Conservation (phyloP, 2,329 filamentous ascomycete genomes). For the Lachnellula subtilissima region DNA sequence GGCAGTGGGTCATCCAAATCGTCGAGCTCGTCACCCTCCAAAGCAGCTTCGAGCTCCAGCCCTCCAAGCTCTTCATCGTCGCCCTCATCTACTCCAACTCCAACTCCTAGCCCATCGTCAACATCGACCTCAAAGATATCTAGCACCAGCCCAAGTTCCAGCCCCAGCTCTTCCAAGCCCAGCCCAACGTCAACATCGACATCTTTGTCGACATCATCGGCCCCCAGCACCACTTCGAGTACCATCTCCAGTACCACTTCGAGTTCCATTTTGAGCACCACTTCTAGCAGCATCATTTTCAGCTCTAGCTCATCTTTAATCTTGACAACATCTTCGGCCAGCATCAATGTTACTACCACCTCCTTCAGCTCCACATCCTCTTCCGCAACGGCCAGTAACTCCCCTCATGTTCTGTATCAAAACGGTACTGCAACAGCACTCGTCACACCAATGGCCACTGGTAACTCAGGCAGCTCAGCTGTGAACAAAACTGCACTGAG, state of each 20-base stretch:
- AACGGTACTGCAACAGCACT: conserved; percentile 12
- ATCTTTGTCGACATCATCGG: conserved; percentile 16
- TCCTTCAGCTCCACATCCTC: conserved; percentile 4
- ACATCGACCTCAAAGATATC: conserved; percentile 6
- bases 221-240: background rate
- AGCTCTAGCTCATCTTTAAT: conserved; percentile 7
- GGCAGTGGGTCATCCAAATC: conserved; percentile 10
- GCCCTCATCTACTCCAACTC: conserved; percentile 19
- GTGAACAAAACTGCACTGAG: background rate
- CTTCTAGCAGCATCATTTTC: background rate
- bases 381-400: conserved; percentile 10
- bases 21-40: conserved; percentile 11
- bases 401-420: conserved; percentile 26
- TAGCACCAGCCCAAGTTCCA: conserved; percentile 5
- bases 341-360: conserved; percentile 2
- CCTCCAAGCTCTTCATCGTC: conserved; percentile 22
- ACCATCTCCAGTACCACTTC: background rate
- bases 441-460: conserved; percentile 1
- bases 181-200: conserved; percentile 5
- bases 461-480: background rate
- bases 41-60: conserved; percentile 25
- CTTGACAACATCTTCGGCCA: conserved; percentile 11
- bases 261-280: background rate
- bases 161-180: conserved; percentile 13
- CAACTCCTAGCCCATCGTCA: conserved; percentile 21